Percentiles rank a stretch among this genome's conserved stretches.
phyloP scores from a whole-genome alignment of 345 rosid genomes.

The Brassica nigra region DNA sequence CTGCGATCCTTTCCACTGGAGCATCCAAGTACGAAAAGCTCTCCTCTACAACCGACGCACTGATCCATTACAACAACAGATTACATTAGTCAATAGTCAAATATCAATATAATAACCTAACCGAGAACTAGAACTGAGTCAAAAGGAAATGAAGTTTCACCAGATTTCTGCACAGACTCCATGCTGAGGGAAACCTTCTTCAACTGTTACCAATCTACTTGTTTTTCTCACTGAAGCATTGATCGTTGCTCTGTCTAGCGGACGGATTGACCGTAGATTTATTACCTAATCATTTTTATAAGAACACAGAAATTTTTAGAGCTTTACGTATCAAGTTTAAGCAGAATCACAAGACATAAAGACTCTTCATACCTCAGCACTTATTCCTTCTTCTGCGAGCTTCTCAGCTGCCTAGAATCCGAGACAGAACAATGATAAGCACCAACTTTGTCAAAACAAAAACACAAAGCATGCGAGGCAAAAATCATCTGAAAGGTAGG shows the following conservation, averaged over 20 bases:
- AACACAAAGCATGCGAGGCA: not conserved
- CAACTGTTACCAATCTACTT: constrained; percentile 90
- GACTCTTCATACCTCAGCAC: constrained; percentile 66
- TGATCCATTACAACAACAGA: constrained; percentile 42
- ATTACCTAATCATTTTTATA: constrained; percentile 54
- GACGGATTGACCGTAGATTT: constrained; percentile 85
- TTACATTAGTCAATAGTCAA: not conserved
- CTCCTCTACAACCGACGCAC: constrained; percentile 76
- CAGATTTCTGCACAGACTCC: constrained; percentile 97
- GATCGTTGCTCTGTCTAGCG: constrained; percentile 79
- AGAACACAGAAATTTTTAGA: not conserved
- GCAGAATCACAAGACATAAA: not conserved
- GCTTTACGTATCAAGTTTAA: not conserved
- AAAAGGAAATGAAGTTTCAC: constrained; percentile 29
- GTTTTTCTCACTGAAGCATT: constrained; percentile 93
- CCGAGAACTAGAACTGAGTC: too few species aligned
- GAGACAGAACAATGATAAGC: not conserved
- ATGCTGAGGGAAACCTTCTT: constrained; percentile 95
- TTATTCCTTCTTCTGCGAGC: constrained; percentile 86
- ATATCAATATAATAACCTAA: too few species aligned
- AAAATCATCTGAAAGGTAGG: not conserved
- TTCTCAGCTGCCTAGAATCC: constrained; percentile 73
- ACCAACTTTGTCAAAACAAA: not conserved
- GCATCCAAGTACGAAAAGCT: constrained; percentile 90
- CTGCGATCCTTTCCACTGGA: constrained; percentile 79